Percentiles rank a stretch among this genome's conserved stretches.
phyloP scores from a whole-genome alignment of 2,329 filamentous ascomycete genomes.

The Fusarium hostae region DNA sequence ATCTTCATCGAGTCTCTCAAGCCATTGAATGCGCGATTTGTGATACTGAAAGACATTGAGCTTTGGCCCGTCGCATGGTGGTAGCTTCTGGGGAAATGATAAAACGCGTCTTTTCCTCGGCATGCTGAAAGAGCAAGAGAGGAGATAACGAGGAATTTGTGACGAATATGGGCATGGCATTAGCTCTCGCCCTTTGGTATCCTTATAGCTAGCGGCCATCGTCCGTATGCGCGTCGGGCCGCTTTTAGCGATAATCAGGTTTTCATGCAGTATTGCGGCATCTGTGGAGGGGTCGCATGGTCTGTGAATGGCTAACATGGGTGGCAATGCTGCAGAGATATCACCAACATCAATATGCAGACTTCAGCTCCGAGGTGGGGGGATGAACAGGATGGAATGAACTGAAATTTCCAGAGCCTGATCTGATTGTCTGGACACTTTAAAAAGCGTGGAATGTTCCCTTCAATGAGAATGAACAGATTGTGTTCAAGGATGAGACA shows the following conservation, averaged over 20 bases:
- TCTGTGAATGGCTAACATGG: background rate
- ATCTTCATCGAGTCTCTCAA: slow-evolving; percentile 24
- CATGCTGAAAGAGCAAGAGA: background rate
- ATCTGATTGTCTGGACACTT: background rate
- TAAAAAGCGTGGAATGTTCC: background rate
- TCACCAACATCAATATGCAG: slow-evolving; percentile 20
- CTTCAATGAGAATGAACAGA: background rate
- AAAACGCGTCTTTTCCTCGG: background rate
- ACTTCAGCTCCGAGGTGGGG: background rate
- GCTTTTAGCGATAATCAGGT: background rate
- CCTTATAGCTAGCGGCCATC: slow-evolving; percentile 5
- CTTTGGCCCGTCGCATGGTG: slow-evolving; percentile 33
- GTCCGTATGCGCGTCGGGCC: background rate
- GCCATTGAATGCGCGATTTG: slow-evolving; percentile 31
- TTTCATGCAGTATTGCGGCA: background rate
- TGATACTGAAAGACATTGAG: slow-evolving; percentile 26
- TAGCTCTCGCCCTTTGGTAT: background rate
- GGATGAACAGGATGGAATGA: background rate
- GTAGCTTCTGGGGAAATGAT: slow-evolving; percentile 12
- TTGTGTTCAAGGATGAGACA: background rate
- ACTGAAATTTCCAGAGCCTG: background rate
- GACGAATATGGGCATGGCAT: background rate
- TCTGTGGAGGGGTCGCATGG: slow-evolving; percentile 1
- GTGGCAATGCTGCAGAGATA: background rate
- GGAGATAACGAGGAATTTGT: background rate